Evolutionary conservation across 441 rosid genomes (phyloP), one percentile per base, ranked within the genome.

Genomic region (Gossypium aridum): DNA sequence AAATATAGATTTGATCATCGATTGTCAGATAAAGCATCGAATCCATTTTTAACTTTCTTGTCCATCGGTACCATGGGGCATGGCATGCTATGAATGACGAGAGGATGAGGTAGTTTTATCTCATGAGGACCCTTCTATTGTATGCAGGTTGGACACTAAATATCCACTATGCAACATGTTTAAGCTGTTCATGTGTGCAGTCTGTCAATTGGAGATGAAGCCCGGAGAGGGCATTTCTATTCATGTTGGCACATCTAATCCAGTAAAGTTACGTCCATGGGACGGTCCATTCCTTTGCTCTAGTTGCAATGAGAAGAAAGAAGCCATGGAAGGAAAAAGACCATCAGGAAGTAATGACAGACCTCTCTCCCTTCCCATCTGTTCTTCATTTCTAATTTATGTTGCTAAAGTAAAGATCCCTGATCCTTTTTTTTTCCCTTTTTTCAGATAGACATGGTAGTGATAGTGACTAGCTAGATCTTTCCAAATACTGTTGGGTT

Each of bases 161-260:
- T 96, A 96, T 76, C 99, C 99, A 1, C 82, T 96, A 12, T 92
- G 98, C 97, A 96, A 96, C 88, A 90, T 96, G 97, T 96, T 92
- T 79, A 90, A 86, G 91, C 72, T 93, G 90, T 93, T 93, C 76
- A 88, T 83, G 86, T 96, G 99, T 81, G 98, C 98, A 14, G 96
- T 93, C 59, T 93, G 99, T 83, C 98, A 93, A 89, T 84, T 91
- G 83, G 99, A 93, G 86, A 88, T 93, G 74, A 93, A 87, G 85
- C 99, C 98, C 26, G 96, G 94, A 53, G 92, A 96, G 81, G 99
- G 98, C 64, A 78, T 92, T 62, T 93, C 99, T 51, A 87, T 96
- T 83, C 99, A 93, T 62, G 90, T 88, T 51, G 96, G 90, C 17
- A 73, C 92, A 12, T 76, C 94, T 72, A 80, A 84, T 79, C 74